Evolutionary conservation across 768 basidiomycete species (phyloP), one percentile per base, ranked within the genome.

Genomic region (Panus rudis): DNA sequence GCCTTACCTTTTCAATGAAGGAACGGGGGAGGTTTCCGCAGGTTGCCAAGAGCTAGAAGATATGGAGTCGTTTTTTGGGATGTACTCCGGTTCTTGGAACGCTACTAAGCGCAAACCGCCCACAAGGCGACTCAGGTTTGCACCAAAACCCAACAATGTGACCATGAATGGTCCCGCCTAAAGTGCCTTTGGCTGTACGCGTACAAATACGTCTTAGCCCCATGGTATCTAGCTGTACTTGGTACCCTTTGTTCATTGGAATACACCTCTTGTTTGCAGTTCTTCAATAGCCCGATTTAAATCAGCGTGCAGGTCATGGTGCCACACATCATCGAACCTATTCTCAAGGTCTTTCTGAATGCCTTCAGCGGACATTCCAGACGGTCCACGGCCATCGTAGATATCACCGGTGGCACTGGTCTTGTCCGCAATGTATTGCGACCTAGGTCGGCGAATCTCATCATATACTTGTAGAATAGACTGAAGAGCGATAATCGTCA

Each of bases 1-100:
- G 11, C 59, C 57, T 4, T 43, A 34, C 10, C 33, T 57, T 19
- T 23, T 20, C 8, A 23, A 10, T 21, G 34, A 37, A 17, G 8
- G 16, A 21, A n/a, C 34, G 7, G 34, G 34, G 11, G 34, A 37
- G 16, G 21, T 37, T 8, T 21, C 34, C 11, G 8, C 34, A 16
- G 34, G 34, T 7, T 37, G 34, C 21, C 16, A 8, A 21, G 34
- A 37, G 34, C 16, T 37, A 17, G 34, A 37, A 21, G 34, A 17
- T 17, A 11, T 37, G 7, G 34, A 37, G 34, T n/a, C 34, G 7
- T 21, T n/a, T 7, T 8, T 17, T 7, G 8, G 16, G 34, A 17
- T 16, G 16, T 37, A 21, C 8, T 37, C 34, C n/a, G n/a, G n/a
- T n/a, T n/a, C n/a, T n/a, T n/a, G n/a, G n/a, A n/a, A n/a, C n/a